Conservation (phyloP, 495 filamentous ascomycete species). For the Zalerion maritima region DNA sequence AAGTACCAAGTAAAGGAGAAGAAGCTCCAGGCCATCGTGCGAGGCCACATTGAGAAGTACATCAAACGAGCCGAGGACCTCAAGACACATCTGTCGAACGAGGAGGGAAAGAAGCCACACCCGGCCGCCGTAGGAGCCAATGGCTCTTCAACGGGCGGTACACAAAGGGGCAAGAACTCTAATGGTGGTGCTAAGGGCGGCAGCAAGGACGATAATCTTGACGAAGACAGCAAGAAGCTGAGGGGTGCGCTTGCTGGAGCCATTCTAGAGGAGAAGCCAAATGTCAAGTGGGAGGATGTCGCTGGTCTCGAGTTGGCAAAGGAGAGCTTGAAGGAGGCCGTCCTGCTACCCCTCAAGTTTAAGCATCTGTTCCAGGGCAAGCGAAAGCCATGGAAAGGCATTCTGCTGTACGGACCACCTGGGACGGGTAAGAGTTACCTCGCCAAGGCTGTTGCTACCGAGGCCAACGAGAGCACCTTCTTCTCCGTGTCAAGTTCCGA, state of each 20-base stretch:
- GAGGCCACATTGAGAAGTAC: constrained; percentile 83
- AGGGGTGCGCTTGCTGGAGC: constrained; percentile 80
- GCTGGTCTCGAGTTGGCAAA: constrained; percentile 92
- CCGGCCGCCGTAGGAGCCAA: constrained; percentile 76
- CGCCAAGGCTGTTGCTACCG: constrained; percentile 93
- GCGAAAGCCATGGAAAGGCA: constrained; percentile 95
- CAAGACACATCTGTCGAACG: constrained; percentile 70
- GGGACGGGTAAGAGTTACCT: constrained; percentile 96
- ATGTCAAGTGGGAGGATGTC: constrained; percentile 94
- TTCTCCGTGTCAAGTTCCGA: constrained; percentile 97
- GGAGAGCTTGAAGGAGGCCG: constrained; percentile 94
- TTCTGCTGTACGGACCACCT: constrained; percentile 88
- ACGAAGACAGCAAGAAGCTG: constrained; percentile 90
- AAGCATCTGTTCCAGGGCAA: constrained; percentile 95
- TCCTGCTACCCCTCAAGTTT: constrained; percentile 95
- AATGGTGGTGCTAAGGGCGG: constrained; percentile 24
- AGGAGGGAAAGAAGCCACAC: constrained; percentile 54
- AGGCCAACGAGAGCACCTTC: constrained; percentile 99
- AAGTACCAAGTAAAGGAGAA: constrained; percentile 99
- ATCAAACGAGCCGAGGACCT: constrained; percentile 98
- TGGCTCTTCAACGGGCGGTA: constrained; percentile 59
- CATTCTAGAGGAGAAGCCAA: constrained; percentile 87
- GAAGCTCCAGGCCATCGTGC: constrained; percentile 88
- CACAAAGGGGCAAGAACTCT: constrained; percentile 37
- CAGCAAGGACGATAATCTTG: constrained; percentile 54